A percentile compares a stretch with the other conserved stretches of the same genome.
Evolutionary conservation across 495 filamentous ascomycete genomes (phyloP).

Genomic region (Schizothecium vesticola): DNA sequence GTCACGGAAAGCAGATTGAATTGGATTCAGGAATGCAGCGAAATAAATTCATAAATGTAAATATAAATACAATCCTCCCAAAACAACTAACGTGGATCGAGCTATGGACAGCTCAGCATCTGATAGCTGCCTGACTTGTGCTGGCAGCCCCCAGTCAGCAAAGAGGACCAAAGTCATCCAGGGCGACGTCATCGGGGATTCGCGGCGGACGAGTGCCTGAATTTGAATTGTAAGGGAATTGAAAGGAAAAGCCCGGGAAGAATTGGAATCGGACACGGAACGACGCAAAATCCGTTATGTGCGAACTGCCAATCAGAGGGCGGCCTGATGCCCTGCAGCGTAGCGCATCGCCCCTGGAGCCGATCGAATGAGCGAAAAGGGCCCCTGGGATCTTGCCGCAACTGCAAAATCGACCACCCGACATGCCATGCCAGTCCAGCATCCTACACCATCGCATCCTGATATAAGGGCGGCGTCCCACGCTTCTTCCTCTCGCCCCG

Average conservation of each 20-base stretch:
- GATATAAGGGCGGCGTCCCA: slow-evolving; percentile 18
- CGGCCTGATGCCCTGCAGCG: neutral
- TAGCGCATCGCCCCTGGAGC: neutral
- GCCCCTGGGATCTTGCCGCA: neutral
- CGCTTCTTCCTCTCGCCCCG: slow-evolving; percentile 2
- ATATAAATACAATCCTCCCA: neutral
- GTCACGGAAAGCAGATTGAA: neutral
- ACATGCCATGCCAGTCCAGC: neutral
- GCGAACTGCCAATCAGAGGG: neutral
- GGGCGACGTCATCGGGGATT: slow-evolving; percentile 7
- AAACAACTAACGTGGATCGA: neutral
- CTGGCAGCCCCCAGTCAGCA: neutral
- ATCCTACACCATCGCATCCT: neutral
- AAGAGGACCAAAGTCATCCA: neutral
- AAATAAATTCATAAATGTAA: neutral
- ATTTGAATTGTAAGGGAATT: neutral
- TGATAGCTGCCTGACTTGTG: neutral
- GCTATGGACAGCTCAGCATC: neutral
- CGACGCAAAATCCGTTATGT: slow-evolving; percentile 24
- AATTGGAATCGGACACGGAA: slow-evolving; percentile 20
- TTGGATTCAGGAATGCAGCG: neutral
- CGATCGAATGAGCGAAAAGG: neutral
- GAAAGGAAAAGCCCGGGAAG: neutral
- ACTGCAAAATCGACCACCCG: neutral
- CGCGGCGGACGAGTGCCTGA: neutral